Conservation (phyloP, 768 basidiomycete genomes). For the Suillus bovinus region DNA sequence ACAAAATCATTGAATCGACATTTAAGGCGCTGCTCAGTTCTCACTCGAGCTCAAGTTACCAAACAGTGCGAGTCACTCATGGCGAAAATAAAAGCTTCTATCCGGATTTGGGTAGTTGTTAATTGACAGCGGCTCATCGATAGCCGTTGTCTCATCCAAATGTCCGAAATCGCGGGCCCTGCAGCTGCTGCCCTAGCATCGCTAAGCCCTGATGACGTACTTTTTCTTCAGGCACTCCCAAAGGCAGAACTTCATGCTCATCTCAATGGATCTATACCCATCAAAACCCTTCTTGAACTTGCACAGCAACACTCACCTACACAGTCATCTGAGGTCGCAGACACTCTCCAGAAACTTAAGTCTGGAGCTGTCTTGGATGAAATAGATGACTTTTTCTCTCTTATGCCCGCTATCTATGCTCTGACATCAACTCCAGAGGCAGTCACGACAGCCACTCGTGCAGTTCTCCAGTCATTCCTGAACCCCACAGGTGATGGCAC, state of each 20-base stretch:
- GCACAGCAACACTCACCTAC: conserved; percentile 41
- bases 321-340: conserved; percentile 20
- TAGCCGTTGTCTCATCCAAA: no score
- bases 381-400: conserved; percentile 69
- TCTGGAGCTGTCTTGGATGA: conserved; percentile 45
- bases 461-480: conserved; percentile 69
- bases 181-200: conserved; percentile 54
- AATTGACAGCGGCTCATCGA: no score
- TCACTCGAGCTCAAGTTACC: no score
- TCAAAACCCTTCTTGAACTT: conserved; percentile 60
- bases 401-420: conserved; percentile 81
- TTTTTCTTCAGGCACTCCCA: conserved; percentile 62
- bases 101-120: not conserved
- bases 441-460: conserved; percentile 55
- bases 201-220: conserved; percentile 49
- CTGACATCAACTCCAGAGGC: conserved; percentile 63
- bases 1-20: not conserved
- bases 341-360: conserved; percentile 43
- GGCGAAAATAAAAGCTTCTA: no score
- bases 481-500: conserved; percentile 18
- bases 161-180: conserved; percentile 24
- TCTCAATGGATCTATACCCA: conserved; percentile 81
- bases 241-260: conserved; percentile 90
- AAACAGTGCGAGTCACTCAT: no score
- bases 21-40: not conserved